These are phyloP conservation scores for Metarhizium robertsii DNA, from an alignment of 2,329 filamentous ascomycete genomes.

Conservation along the genomic window DNA sequence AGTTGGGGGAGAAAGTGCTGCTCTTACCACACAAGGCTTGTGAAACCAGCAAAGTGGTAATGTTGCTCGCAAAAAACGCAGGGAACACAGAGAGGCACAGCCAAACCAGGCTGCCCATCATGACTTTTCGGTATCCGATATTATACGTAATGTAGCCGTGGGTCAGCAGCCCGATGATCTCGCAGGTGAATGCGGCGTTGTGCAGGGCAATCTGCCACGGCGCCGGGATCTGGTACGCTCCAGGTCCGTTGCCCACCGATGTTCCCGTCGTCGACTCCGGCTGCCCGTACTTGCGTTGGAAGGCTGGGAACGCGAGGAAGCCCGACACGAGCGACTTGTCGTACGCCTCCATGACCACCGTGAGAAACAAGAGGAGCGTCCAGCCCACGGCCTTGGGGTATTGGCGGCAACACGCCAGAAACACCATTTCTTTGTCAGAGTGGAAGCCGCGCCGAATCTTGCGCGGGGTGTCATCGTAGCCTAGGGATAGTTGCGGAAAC, in stretches of 20 bases:
- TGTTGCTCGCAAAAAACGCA: slow-evolving; percentile 25
- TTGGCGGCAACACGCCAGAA: slow-evolving; percentile 12
- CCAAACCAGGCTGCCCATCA: slow-evolving; percentile 25
- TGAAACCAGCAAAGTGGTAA: slow-evolving; percentile 21
- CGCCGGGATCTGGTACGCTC: slow-evolving; percentile 24
- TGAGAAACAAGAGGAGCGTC: slow-evolving; percentile 15
- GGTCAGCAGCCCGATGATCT: slow-evolving; percentile 28
- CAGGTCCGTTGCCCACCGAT: slow-evolving; percentile 8
- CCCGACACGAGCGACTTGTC: slow-evolving; percentile 13
- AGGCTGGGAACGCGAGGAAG: slow-evolving; percentile 15
- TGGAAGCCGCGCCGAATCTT: background rate
- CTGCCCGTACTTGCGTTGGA: slow-evolving; percentile 17
- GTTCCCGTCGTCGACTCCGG: background rate
- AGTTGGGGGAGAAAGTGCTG: background rate
- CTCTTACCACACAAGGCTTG: slow-evolving; percentile 22
- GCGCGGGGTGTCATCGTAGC: background rate
- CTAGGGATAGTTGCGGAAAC: background rate
- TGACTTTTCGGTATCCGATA: slow-evolving; percentile 27
- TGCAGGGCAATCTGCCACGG: slow-evolving; percentile 15
- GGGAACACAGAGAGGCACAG: slow-evolving; percentile 28
- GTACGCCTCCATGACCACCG: slow-evolving; percentile 16
- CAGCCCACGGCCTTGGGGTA: slow-evolving; percentile 17
- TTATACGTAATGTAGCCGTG: slow-evolving; percentile 31
- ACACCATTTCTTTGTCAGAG: slow-evolving; percentile 12
- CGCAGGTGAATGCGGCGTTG: slow-evolving; percentile 13